Percentiles rank a stretch among this genome's conserved stretches.
Evolutionary conservation across 1,139 yeast genomes (phyloP).

Genomic region (Debaryomyces coudertii): DNA sequence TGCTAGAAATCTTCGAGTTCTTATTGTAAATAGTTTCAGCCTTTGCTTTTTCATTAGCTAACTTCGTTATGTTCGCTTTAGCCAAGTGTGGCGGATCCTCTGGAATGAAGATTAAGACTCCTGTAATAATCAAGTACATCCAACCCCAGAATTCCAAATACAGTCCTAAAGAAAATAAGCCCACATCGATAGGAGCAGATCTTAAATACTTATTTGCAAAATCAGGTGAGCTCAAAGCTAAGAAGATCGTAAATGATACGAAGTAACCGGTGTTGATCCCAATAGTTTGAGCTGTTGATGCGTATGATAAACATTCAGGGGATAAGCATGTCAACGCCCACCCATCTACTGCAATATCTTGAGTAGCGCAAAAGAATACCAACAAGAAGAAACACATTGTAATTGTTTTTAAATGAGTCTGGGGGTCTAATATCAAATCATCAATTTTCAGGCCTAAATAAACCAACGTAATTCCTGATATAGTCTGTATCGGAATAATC

Average conservation of each 20-base stretch:
- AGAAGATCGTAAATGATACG: slow-evolving; percentile 83
- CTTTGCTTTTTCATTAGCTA: slow-evolving; percentile 37
- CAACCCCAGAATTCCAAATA: slow-evolving; percentile 82
- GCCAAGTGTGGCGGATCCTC: slow-evolving; percentile 65
- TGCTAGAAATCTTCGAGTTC: slow-evolving; percentile 22
- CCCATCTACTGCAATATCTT: slow-evolving; percentile 98
- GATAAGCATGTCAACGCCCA: slow-evolving; percentile 94
- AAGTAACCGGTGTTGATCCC: slow-evolving; percentile 95
- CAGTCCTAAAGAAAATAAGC: slow-evolving; percentile 71
- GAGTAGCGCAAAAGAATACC: slow-evolving; percentile 92
- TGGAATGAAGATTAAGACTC: slow-evolving; percentile 59
- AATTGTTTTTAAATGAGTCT: slow-evolving; percentile 54
- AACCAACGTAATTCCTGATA: slow-evolving; percentile 71
- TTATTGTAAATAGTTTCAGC: slow-evolving; percentile 30
- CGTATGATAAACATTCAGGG: slow-evolving; percentile 81
- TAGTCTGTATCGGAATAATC: slow-evolving; percentile 88
- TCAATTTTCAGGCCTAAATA: slow-evolving; percentile 65
- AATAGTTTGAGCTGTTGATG: slow-evolving; percentile 95
- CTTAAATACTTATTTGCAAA: slow-evolving; percentile 87
- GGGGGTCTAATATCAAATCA: slow-evolving; percentile 57
- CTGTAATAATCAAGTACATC: slow-evolving; percentile 69
- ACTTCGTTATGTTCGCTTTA: slow-evolving; percentile 41
- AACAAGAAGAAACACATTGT: slow-evolving; percentile 70
- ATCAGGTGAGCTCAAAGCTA: slow-evolving; percentile 89
- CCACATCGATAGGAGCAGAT: slow-evolving; percentile 58